A percentile compares a stretch with the other conserved stretches of the same genome.
These are phyloP conservation scores for Colletotrichum godetiae DNA, from an alignment of 2,329 filamentous ascomycete genomes.

Conservation along the genomic window DNA sequence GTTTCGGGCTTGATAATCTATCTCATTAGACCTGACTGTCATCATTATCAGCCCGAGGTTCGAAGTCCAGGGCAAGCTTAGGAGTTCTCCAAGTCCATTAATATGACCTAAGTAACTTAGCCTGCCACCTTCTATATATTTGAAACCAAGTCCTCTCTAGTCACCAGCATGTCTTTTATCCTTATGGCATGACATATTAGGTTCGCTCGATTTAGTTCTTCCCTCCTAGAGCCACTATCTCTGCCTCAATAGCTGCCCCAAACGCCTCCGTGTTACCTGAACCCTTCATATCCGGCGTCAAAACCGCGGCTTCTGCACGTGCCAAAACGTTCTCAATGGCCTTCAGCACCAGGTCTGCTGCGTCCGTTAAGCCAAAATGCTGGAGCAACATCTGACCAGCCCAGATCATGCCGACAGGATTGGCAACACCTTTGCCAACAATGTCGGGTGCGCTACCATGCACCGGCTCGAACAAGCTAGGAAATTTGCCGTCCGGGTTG, in stretches of 20 bases:
- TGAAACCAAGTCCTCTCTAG: background rate
- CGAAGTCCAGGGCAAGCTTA: too few species aligned
- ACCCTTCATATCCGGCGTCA: conserved; percentile 47
- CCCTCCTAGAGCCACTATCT: conserved; percentile 34
- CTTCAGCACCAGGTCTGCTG: conserved; percentile 65
- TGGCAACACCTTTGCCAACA: conserved; percentile 76
- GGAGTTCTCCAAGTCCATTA: too few species aligned
- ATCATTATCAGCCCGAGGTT: too few species aligned
- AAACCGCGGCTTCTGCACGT: conserved; percentile 45
- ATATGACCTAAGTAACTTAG: too few species aligned
- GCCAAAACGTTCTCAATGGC: conserved; percentile 74
- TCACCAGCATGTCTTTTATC: background rate
- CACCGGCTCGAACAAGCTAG: conserved; percentile 76
- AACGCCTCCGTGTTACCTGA: conserved; percentile 40
- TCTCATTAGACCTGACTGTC: too few species aligned
- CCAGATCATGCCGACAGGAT: conserved; percentile 78
- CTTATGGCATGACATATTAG: background rate
- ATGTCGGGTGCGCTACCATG: conserved; percentile 82
- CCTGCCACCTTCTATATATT: too few species aligned
- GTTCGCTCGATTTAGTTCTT: background rate
- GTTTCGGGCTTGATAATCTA: too few species aligned
- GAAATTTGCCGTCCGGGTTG: conserved; percentile 66
- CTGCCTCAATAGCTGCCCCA: conserved; percentile 38
- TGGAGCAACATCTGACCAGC: conserved; percentile 81
- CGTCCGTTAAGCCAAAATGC: conserved; percentile 58